phyloP scores from a whole-genome alignment of 2,329 filamentous ascomycete genomes.

The Talaromyces atroroseus region DNA sequence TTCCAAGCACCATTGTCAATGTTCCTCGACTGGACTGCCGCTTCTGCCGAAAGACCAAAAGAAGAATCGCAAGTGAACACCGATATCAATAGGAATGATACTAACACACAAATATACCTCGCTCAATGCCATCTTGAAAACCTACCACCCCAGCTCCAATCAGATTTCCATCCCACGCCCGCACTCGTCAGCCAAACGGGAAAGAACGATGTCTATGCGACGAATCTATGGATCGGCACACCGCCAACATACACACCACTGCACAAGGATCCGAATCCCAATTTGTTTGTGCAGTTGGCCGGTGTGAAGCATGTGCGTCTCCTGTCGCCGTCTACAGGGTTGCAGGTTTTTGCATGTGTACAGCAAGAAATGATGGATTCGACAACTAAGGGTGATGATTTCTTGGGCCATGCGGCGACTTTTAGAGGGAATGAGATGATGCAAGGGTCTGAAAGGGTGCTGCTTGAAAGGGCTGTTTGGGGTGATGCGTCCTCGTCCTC shows the following conservation, averaged over 20 bases:
- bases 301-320: conserved; percentile 69
- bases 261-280: conserved; percentile 90
- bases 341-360: conserved; percentile 56
- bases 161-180: conserved; percentile 62
- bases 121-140: conserved; percentile 71
- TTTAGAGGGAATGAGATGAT: conserved; percentile 88
- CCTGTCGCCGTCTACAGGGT: conserved; percentile 59
- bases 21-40: conserved; percentile 52
- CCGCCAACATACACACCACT: conserved; percentile 85
- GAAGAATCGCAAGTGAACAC: conserved; percentile 18
- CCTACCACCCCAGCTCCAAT: conserved; percentile 57
- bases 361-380: conserved; percentile 25
- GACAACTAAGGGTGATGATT: conserved; percentile 25
- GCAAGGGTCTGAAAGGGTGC: conserved; percentile 64
- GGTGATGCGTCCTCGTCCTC: conserved; percentile 17
- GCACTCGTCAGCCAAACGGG: conserved; percentile 57
- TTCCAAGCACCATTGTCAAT: conserved; percentile 53
- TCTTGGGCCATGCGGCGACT: conserved; percentile 27
- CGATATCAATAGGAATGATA: not conserved
- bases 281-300: conserved; percentile 79
- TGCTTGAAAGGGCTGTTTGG: conserved; percentile 70
- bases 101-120: conserved; percentile 58
- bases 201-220: conserved; percentile 78
- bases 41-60: conserved; percentile 16
- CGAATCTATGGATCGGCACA: conserved; percentile 81